Evolutionary conservation across 2,329 filamentous ascomycete species (phyloP), one percentile per base, ranked within the genome.

Genomic region (Mycosphaerella arachidis): DNA sequence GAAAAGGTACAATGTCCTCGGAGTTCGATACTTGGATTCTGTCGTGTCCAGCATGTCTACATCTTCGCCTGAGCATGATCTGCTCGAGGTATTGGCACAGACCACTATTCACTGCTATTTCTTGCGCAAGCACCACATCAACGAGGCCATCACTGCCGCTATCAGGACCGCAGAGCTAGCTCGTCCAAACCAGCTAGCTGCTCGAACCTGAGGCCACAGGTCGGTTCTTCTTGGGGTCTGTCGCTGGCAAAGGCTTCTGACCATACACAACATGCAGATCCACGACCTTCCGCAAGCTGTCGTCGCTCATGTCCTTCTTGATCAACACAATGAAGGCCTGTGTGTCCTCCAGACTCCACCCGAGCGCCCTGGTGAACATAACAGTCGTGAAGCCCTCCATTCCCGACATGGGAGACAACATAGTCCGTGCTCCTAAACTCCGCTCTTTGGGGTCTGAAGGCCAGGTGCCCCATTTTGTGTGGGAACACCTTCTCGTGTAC

Each of bases 361-460:
- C 65, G 5, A 70, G 57, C 4, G 65, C 59, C 16, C 69, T 65
- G 1, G 70, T 72, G 51, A 71, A 70, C 55, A 68, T 51, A 3
- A 62, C 60, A n/a, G 69, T 64, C 7, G 63, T 67, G 58, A 70
- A 72, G 9, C 67, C 68, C 51, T 71, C 67, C 24, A 71, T 63
- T 7, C 68, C 70, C n/a, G 66, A 66, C 9, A 72, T 62, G n/a
- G 63, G 61, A 27, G 60, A 63, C 4, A 70, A 55, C 66, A 71
- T 63, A 16, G 67, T 67, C 18, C 66, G 59, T 9, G 63, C 61
- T 9, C 64, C 66, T 6, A 69, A 53, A 7, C 54, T 45, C 37
- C 63, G 61, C 58, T 69, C 59, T n/a, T 35, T 58, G 13, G 54
- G 58, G 53, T 67, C 62, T 1, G 46, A 53, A 33, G 63, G 61